Evolutionary conservation across 345 rosid species (phyloP).

Genomic region (Corymbia maculata): DNA sequence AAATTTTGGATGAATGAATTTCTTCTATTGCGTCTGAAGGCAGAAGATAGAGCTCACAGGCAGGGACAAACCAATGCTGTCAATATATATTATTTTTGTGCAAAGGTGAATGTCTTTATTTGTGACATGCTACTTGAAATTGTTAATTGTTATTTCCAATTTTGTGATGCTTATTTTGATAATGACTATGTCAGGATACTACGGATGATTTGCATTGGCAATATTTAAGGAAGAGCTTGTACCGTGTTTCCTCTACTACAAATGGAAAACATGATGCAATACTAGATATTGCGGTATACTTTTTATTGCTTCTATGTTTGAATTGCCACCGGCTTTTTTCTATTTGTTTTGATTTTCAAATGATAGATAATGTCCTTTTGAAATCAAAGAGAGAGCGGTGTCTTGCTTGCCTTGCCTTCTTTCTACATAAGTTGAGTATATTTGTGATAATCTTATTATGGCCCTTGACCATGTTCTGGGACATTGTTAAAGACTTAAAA

Average conservation of each 20-base stretch:
- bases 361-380: background rate
- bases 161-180: background rate
- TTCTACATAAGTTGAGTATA: background rate
- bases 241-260: constrained; percentile 72
- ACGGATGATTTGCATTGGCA: constrained; percentile 76
- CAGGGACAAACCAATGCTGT: constrained; percentile 83
- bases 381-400: background rate
- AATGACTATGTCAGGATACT: constrained; percentile 41
- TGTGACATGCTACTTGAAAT: background rate
- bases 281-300: constrained; percentile 61
- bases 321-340: background rate
- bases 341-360: background rate
- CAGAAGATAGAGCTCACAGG: constrained; percentile 95
- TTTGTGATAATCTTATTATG: background rate
- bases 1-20: background rate
- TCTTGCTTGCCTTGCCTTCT: background rate
- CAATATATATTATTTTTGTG: constrained; percentile 81
- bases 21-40: constrained; percentile 35
- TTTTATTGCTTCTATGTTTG: background rate
- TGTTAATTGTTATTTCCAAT: background rate
- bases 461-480: background rate
- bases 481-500: background rate
- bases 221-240: constrained; percentile 63
- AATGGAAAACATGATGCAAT: constrained; percentile 90
- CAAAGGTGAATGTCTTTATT: constrained; percentile 34